These are phyloP conservation scores for Russula emetica DNA, from an alignment of 768 basidiomycete species.

Conservation along the genomic window DNA sequence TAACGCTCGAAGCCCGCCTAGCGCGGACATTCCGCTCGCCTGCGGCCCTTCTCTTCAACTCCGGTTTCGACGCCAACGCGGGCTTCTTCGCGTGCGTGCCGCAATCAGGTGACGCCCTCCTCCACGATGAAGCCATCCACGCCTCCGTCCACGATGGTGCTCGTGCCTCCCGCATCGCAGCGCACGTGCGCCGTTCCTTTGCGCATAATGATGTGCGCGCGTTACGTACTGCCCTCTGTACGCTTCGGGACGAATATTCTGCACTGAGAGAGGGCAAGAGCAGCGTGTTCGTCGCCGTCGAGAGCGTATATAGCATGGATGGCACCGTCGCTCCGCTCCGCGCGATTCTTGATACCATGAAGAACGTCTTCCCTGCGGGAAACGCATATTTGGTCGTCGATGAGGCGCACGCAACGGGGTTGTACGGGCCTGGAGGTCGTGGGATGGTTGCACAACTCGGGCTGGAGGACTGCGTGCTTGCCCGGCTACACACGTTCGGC, in stretches of 20 bases:
- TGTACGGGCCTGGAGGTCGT: slow-evolving; percentile 71
- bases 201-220: slow-evolving; percentile 62
- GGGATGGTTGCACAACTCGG: neutral
- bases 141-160: slow-evolving; percentile 91
- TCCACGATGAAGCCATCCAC: slow-evolving; percentile 87
- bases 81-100: slow-evolving; percentile 82
- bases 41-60: slow-evolving; percentile 81
- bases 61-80: slow-evolving; percentile 90
- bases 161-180: slow-evolving; percentile 36
- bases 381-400: slow-evolving; percentile 75
- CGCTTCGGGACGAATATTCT: slow-evolving; percentile 47
- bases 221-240: slow-evolving; percentile 48
- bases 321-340: slow-evolving; percentile 68
- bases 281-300: slow-evolving; percentile 77
- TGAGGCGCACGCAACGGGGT: slow-evolving; percentile 85
- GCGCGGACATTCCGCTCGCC: slow-evolving; percentile 52
- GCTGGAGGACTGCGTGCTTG: neutral
- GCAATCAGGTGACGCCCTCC: slow-evolving; percentile 66
- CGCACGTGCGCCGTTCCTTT: slow-evolving; percentile 47
- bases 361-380: slow-evolving; percentile 50
- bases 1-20: slow-evolving; percentile 65
- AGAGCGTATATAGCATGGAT: slow-evolving; percentile 94
- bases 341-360: slow-evolving; percentile 33
- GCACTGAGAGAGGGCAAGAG: slow-evolving; percentile 61
- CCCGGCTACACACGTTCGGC: slow-evolving; percentile 82